Base-by-base conservation (phyloP, 1,139 yeast species). In the Wickerhamiella pararugosa region DNA sequence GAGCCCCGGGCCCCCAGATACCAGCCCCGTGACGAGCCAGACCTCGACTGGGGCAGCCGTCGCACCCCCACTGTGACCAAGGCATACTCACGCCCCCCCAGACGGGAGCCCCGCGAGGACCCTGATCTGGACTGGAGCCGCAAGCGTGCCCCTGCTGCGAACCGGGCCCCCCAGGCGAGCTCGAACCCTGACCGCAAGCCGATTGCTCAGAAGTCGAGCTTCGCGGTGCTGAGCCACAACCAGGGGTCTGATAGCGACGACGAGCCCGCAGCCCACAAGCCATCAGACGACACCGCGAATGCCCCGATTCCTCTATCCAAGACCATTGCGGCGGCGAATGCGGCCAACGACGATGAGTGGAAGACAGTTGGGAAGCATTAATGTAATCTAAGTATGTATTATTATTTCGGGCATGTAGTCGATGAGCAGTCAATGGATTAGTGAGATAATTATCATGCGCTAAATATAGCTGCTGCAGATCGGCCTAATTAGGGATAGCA, bases 31-130 rank as follows among this genome's bases (percentile, higher is more conserved):
- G 39, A 33, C 28, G 50, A 46, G 42, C 45, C 49, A 26, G 57
- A 52, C 4, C 53, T 57, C 42, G 55, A 52, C 43, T 49, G 53
- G 53, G n/a, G 41, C 15, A 32, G 25, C 26, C 50, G 52, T 39
- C 51, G 51, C 30, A 32, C 36, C 32, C 43, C 36, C 8, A 9
- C 44, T 29, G 47, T 36, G 33, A 37, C 32, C 15, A 36, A 36
- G 28, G 21, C 41, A 15, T 25, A 36, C 26, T 9, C 25, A 6
- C 25, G 11, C 29, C 37, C 10, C n/a, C 33, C 32, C 21, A 25
- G 33, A n/a, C 33, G 10, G 6, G 27, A 28, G n/a, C 33, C 27
- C 11, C 30, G 28, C 27, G 42, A 28, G 47, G 10, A 32, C 26
- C 34, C 34, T 11, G 42, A 42, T 35, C 46, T 31, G 10, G 39